Conservation (phyloP, 768 basidiomycete species). For the Nidularia pulvinata region DNA sequence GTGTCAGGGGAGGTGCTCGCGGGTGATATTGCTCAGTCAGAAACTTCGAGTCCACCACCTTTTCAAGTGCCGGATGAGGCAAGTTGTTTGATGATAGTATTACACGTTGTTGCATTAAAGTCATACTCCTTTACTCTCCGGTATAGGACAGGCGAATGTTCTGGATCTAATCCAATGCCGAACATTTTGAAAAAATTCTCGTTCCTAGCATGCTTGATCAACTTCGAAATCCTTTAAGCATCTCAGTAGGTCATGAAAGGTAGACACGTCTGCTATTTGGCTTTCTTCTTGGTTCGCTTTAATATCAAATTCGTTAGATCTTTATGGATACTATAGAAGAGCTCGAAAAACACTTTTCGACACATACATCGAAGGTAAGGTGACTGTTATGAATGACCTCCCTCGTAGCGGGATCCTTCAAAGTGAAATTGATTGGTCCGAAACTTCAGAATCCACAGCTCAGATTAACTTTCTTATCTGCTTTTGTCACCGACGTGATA, state of each 20-base stretch:
- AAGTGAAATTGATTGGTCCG: conserved; percentile 88
- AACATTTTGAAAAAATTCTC: conserved; percentile 64
- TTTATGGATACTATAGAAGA: conserved; percentile 77
- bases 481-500: not conserved
- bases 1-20: conserved; percentile 31
- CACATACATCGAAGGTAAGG: conserved; percentile 82
- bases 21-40: conserved; percentile 21
- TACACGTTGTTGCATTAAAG: conserved; percentile 4
- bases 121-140: not conserved
- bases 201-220: conserved; percentile 81
- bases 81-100: conserved; percentile 17
- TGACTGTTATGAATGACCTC: conserved; percentile 62
- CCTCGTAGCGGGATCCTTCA: conserved; percentile 82
- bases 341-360: conserved; percentile 90
- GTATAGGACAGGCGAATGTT: conserved; percentile 82
- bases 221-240: conserved; percentile 74
- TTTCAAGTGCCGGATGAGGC: conserved; percentile 67
- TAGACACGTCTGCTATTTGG: conserved; percentile 38
- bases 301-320: conserved; percentile 36
- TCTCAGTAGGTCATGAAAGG: conserved; percentile 71
- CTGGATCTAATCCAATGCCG: conserved; percentile 88
- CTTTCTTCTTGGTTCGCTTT: too few species aligned
- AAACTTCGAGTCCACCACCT: conserved; percentile 50
- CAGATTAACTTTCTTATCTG: conserved; percentile 12
- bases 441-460: conserved; percentile 93